phyloP scores from a whole-genome alignment of 2,329 filamentous ascomycete species.

The Coniosporium tulheliwenetii region DNA sequence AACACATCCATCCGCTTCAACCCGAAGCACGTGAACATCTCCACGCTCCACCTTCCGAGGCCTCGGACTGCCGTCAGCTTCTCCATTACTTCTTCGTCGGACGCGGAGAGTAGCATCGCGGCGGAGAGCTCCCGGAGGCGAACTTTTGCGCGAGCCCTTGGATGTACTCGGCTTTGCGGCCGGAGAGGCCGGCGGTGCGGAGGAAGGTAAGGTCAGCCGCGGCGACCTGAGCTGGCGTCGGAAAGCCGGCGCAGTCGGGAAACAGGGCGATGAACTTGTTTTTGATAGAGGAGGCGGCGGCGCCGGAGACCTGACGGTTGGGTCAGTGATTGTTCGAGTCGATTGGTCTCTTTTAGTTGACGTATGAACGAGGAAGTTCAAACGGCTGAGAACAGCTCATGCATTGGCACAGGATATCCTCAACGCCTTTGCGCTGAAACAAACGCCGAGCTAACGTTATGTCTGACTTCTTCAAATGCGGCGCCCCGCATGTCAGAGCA shows the following conservation, averaged over 20 bases:
- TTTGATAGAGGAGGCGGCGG: slow-evolving; percentile 80
- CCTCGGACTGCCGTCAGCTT: slow-evolving; percentile 75
- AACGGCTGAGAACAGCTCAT: no score
- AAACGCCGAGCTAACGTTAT: no score
- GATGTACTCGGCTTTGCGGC: slow-evolving; percentile 93
- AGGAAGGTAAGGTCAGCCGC: slow-evolving; percentile 47
- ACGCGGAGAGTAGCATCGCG: slow-evolving; percentile 57
- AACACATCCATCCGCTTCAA: slow-evolving; percentile 92
- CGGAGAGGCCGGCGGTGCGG: slow-evolving; percentile 74
- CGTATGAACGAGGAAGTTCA: no score
- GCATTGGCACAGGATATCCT: no score
- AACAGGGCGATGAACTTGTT: slow-evolving; percentile 70
- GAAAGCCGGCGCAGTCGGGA: slow-evolving; percentile 41
- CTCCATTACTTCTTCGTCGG: slow-evolving; percentile 74
- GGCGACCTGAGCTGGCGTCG: slow-evolving; percentile 59
- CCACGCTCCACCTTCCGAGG: slow-evolving; percentile 77
- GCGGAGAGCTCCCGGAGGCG: slow-evolving; percentile 57
- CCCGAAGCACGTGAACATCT: slow-evolving; percentile 97
- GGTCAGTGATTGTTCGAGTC: neutral
- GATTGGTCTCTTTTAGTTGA: no score
- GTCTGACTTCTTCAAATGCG: no score
- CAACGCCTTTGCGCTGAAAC: no score
- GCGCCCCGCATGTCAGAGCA: no score
- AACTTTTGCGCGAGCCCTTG: slow-evolving; percentile 76
- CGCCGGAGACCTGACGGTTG: slow-evolving; percentile 59